Percentiles rank a stretch among this genome's conserved stretches.
These are phyloP conservation scores for Rheum nobile DNA, from an alignment of 148 eudicot genomes.

Conservation along the genomic window DNA sequence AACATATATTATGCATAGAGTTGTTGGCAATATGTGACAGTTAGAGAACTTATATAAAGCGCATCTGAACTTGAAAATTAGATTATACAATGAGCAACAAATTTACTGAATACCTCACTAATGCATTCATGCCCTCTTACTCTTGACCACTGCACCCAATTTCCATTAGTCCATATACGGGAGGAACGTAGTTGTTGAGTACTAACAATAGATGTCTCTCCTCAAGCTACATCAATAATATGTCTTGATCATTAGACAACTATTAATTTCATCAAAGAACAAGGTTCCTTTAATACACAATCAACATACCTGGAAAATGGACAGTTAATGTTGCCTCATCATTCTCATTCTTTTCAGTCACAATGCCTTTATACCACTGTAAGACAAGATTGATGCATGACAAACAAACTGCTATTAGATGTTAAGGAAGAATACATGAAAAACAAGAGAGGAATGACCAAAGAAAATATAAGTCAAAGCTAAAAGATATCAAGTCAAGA, in stretches of 20 bases:
- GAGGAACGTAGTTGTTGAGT: slow-evolving; percentile 77
- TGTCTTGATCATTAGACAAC: not conserved
- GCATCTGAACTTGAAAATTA: no score
- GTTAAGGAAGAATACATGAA: not conserved
- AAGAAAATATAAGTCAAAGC: not conserved
- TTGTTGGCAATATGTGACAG: not conserved
- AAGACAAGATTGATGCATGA: not conserved
- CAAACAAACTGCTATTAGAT: no score
- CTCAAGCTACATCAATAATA: slow-evolving; percentile 32
- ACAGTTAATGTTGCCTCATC: slow-evolving; percentile 60
- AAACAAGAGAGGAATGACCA: not conserved
- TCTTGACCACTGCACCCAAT: slow-evolving; percentile 66
- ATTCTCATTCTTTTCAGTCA: slow-evolving; percentile 53
- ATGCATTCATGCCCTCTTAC: slow-evolving; percentile 10
- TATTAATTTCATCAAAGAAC: no score
- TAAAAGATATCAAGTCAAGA: not conserved
- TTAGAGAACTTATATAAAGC: no score
- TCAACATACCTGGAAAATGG: slow-evolving; percentile 73
- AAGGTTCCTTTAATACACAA: not conserved
- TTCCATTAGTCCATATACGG: slow-evolving; percentile 68
- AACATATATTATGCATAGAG: slow-evolving; percentile 12
- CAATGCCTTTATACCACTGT: slow-evolving; percentile 89
- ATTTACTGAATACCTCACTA: not conserved
- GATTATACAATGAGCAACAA: no score
- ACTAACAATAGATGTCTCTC: slow-evolving; percentile 46